Evolutionary conservation across 2,329 filamentous ascomycete genomes (phyloP), one percentile per base, ranked within the genome.

Genomic region (Mariannaea sp.): DNA sequence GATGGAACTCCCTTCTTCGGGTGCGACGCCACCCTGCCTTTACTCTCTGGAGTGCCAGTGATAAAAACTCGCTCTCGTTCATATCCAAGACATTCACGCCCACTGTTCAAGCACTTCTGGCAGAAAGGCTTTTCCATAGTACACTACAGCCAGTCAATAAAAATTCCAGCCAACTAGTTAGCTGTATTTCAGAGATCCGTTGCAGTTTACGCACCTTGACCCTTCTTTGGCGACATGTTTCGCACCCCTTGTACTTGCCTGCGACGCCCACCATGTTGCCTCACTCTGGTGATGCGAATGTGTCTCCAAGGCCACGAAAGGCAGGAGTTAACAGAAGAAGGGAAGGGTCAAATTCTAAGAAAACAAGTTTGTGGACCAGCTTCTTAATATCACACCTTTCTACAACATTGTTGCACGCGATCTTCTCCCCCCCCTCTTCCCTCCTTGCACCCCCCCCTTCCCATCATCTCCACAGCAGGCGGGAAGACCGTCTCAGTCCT

Each of bases 171-270:
- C 19, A 12, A 32, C 39, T 10, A 20, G n/a, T 32, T 14, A 5
- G 19, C 39, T 14, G 16, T 14, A 16, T 6, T 8, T 14, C 20
- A 33, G 54, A 19, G 27, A 17, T 20, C 20, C 30, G 22, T 14
- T 19, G 20, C 13, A 20, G 14, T 38, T n/a, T 27, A 60, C 76
- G 58, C 71, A 83, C 83, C 67, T 83, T 84, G 56, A 85, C 83
- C 67, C 84, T 77, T 45, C 83, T 73, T 22, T 75, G 72, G 42
- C 83, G 75, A 65, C 83, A 86, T 20, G 83, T 85, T 68, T 84
- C 82, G 70, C 83, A 86, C 30, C 82, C 83, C 68, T 85, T 85
- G 67, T 81, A 86, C 68, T 85, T 85, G 45, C 83, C 83, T 30
- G 82, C 77, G 53, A 86, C 82, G 47, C 83, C 83, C 59, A 85